Conservation (phyloP, 202 grass and related monocot species). For the Elaeis oleifera region DNA sequence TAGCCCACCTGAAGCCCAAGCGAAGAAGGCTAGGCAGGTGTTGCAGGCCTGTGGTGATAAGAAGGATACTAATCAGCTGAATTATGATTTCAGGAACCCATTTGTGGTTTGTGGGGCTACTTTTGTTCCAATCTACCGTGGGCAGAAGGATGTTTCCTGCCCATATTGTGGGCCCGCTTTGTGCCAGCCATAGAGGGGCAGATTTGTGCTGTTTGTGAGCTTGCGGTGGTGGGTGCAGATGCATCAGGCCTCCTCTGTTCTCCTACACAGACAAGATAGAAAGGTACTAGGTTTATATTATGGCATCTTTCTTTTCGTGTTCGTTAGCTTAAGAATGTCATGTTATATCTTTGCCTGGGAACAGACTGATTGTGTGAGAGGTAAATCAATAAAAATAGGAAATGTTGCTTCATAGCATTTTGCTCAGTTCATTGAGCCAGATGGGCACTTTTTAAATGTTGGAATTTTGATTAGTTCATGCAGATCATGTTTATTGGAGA, state of each 20-base stretch:
- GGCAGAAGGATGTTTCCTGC: slow-evolving; percentile 88
- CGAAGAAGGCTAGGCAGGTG: slow-evolving; percentile 77
- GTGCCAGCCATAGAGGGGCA: slow-evolving; percentile 56
- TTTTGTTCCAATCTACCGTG: slow-evolving; percentile 82
- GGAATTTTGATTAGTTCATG: slow-evolving; percentile 33
- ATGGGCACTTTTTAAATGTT: slow-evolving; percentile 34
- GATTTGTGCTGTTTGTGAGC: slow-evolving; percentile 90
- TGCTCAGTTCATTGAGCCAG: slow-evolving; percentile 28
- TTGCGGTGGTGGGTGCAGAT: slow-evolving; percentile 65
- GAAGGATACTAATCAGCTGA: slow-evolving; percentile 51
- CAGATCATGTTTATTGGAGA: slow-evolving; percentile 23
- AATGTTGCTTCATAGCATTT: slow-evolving; percentile 37
- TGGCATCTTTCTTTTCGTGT: slow-evolving; percentile 15
- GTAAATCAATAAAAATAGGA: slow-evolving; percentile 51
- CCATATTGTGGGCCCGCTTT: slow-evolving; percentile 69
- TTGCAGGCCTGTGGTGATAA: slow-evolving; percentile 46
- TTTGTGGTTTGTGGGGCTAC: slow-evolving; percentile 88
- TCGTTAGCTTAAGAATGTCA: slow-evolving; percentile 20
- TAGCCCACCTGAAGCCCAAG: slow-evolving; percentile 56
- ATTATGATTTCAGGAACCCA: slow-evolving; percentile 94
- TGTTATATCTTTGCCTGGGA: slow-evolving; percentile 44
- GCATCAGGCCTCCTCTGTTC: slow-evolving; percentile 95
- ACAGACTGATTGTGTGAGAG: slow-evolving; percentile 37
- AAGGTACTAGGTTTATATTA: slow-evolving; percentile 32
- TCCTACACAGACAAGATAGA: slow-evolving; percentile 67